A percentile compares a stretch with the other conserved stretches of the same genome.
Conservation (phyloP, 495 filamentous ascomycete genomes). For the Bacidia gigantensis region DNA sequence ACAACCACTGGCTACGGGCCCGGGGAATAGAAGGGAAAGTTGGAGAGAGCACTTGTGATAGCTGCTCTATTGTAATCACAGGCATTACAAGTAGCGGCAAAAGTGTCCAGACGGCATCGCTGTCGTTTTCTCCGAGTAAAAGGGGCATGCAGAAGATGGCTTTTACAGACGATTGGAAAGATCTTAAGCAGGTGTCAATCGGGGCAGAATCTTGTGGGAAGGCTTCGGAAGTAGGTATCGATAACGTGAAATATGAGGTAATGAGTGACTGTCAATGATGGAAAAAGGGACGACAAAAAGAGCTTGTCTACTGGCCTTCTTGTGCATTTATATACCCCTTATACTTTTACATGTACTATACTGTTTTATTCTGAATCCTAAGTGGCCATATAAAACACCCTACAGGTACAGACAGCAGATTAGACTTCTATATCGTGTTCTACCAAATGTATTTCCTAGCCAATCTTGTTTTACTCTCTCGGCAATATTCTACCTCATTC, state of each 20-base stretch:
- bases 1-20: neutral
- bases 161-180: neutral
- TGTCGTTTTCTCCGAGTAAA: neutral
- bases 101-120: neutral
- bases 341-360: too few relatives aligned
- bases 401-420: neutral
- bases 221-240: neutral
- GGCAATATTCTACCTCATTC: conserved; percentile 20
- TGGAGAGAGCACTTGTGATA: neutral
- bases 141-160: conserved; percentile 1
- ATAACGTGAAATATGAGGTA: neutral
- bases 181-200: neutral
- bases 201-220: neutral
- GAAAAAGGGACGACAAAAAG: too few relatives aligned
- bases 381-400: too few relatives aligned
- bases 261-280: too few relatives aligned
- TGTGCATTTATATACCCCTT: too few relatives aligned
- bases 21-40: neutral
- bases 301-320: too few relatives aligned
- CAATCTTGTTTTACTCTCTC: conserved; percentile 18
- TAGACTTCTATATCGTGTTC: neutral
- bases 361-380: too few relatives aligned
- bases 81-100: neutral
- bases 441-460: neutral
- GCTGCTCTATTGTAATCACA: neutral